Base-by-base conservation (phyloP, 768 basidiomycete genomes). In the Pleurotus salmoneostramineus region DNA sequence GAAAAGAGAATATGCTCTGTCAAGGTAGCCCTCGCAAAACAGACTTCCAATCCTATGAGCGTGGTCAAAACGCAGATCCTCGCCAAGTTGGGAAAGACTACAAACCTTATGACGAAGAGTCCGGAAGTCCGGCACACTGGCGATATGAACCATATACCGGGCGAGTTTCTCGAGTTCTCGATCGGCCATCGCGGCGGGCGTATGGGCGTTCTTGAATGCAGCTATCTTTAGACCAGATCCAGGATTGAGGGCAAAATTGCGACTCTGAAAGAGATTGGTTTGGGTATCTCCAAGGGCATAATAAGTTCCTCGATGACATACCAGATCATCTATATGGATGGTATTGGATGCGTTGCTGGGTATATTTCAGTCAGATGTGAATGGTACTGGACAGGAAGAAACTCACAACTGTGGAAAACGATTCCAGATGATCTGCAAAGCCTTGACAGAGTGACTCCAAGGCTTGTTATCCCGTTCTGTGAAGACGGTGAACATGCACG, bases 221-320 rank as follows among this genome's bases (percentile, higher is more conserved):
- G 82, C 80, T 31, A 95, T 92, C 71, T 91, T 93, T 40, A 95
- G 76, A 4, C 93, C 93, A 71, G 91, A 85, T 45, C 77, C 79
- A 0, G 91, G 91, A 65, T 96, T 95, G 59, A 95, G 74, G 3
- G 93, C 93, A 71, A 95, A 95, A 67, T 94, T 95, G 12, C 92
- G 83, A 58, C 86, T 83, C 82, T 89, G 60, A 6, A 50, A 40
- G 56, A 7, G 14, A 46, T 36, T 46, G 45, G 49, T 44, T 56
- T 36, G 63, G 49, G 10, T 10, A 31, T 27, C 34, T 32, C 40
- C 6, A 47, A 14, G 40, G 45, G 21, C 34, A 31, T 12, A 52
- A 49, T 31, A 35, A 32, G 2, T 10, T 27, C 1, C 21, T 27
- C 21, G 1, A 27, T 27, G 21, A 67, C 79, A 59, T 60, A 87